Evolutionary conservation across 306 rosid species (phyloP).

Genomic region (Luffa acutangula): DNA sequence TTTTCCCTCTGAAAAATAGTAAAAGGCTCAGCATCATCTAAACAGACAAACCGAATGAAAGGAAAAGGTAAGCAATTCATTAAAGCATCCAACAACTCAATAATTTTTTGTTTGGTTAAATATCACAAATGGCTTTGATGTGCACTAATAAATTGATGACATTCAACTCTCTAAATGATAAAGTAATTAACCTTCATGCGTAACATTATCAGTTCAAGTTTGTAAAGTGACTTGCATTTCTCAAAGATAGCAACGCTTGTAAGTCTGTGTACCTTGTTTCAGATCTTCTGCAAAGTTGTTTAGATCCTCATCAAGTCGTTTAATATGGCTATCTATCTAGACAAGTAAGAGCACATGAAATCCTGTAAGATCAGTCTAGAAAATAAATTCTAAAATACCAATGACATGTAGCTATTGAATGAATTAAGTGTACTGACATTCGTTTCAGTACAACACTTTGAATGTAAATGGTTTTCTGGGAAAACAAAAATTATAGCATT

Average conservation of each 20-base stretch:
- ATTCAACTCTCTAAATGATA: not conserved
- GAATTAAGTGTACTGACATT: not conserved
- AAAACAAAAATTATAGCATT: not conserved
- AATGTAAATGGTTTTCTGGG: not conserved
- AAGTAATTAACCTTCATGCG: not conserved
- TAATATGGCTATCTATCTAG: conserved; percentile 92
- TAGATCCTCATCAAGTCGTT: conserved; percentile 93
- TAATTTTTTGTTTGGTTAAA: not conserved
- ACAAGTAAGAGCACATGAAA: conserved; percentile 23
- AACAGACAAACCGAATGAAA: not conserved
- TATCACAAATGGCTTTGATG: not conserved
- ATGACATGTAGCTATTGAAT: not conserved
- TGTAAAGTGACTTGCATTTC: not conserved
- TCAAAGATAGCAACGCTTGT: not conserved
- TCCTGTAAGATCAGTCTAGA: conserved; percentile 11
- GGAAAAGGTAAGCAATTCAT: not conserved
- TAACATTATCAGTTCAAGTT: not conserved
- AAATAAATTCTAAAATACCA: not conserved
- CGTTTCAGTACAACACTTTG: not conserved
- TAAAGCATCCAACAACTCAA: not conserved
- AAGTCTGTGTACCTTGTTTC: conserved; percentile 64
- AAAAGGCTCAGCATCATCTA: not conserved
- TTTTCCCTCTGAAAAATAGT: conserved; percentile 58
- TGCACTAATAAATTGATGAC: not conserved
- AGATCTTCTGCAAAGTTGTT: conserved; percentile 85